A percentile compares a stretch with the other conserved stretches of the same genome.
Conservation (phyloP, 805 yeast species). For the Yarrowia hollandica region DNA sequence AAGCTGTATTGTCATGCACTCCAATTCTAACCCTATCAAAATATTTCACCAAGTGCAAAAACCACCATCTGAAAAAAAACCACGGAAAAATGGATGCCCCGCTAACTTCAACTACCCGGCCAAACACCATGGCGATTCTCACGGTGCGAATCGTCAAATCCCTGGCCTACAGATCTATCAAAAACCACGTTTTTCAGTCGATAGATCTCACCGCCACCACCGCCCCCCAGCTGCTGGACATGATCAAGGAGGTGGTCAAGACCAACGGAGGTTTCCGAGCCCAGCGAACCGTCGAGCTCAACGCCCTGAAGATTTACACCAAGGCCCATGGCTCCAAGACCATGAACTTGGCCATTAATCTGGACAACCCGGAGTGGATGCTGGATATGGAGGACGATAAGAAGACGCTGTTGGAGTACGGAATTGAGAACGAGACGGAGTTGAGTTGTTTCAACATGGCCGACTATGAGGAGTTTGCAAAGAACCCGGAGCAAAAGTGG, state of each 20-base stretch:
- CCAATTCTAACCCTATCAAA: slow-evolving; percentile 7
- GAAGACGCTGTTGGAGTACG: slow-evolving; percentile 53
- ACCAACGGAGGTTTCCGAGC: slow-evolving; percentile 76
- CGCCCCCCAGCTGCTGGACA: slow-evolving; percentile 60
- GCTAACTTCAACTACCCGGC: slow-evolving; percentile 17
- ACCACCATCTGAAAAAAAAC: neutral
- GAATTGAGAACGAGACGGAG: slow-evolving; percentile 86
- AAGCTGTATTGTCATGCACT: slow-evolving; percentile 3
- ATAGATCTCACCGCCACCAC: slow-evolving; percentile 73
- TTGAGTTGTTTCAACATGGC: slow-evolving; percentile 71
- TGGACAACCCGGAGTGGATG: slow-evolving; percentile 80
- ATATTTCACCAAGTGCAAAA: neutral
- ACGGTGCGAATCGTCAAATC: slow-evolving; percentile 89
- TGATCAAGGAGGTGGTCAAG: slow-evolving; percentile 47
- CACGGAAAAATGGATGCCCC: slow-evolving; percentile 21
- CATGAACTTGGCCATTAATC: slow-evolving; percentile 84
- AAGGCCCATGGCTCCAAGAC: slow-evolving; percentile 95
- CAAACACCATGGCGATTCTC: slow-evolving; percentile 50
- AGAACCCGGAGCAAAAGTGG: slow-evolving; percentile 92
- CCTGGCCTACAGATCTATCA: slow-evolving; percentile 53
- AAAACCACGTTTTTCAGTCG: slow-evolving; percentile 49
- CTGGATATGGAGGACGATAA: slow-evolving; percentile 47
- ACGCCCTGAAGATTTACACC: slow-evolving; percentile 82
- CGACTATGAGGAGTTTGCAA: slow-evolving; percentile 67
- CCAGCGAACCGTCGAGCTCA: slow-evolving; percentile 64